Evolutionary conservation across 306 rosid genomes (phyloP).

Genomic region (Trifolium pratense): DNA sequence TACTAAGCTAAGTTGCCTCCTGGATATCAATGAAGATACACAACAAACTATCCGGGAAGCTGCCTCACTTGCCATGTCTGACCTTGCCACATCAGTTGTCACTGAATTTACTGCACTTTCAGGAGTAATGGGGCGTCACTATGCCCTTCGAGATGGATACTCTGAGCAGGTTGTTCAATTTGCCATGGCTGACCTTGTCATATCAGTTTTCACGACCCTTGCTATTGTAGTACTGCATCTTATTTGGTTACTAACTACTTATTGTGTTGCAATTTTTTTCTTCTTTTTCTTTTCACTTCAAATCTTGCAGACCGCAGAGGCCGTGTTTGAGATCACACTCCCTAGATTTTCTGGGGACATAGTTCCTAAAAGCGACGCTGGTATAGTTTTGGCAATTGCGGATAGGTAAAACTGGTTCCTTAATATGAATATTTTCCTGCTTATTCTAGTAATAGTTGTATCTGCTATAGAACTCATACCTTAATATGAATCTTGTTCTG

Average conservation of each 20-base stretch:
- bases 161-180: conserved; percentile 74
- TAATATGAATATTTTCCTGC: conserved; percentile 35
- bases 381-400: conserved; percentile 79
- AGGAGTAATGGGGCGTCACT: conserved; percentile 93
- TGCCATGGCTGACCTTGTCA: neutral
- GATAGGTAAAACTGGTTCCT: conserved; percentile 66
- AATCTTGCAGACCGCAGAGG: conserved; percentile 75
- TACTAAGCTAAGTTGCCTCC: conserved; percentile 55
- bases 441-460: conserved; percentile 23
- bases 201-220: neutral
- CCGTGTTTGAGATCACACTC: conserved; percentile 85
- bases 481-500: neutral
- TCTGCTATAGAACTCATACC: neutral
- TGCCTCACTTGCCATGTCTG: conserved; percentile 97
- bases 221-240: conserved; percentile 8
- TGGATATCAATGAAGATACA: conserved; percentile 56
- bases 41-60: conserved; percentile 65
- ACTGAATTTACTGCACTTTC: conserved; percentile 93
- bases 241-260: conserved; percentile 27
- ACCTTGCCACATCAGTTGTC: conserved; percentile 94
- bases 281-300: conserved; percentile 19
- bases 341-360: conserved; percentile 95
- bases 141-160: conserved; percentile 92
- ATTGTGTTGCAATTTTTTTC: conserved; percentile 26
- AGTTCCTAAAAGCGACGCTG: conserved; percentile 79